phyloP scores from a whole-genome alignment of 1,139 yeast species.

The Candida labiduridarum region DNA sequence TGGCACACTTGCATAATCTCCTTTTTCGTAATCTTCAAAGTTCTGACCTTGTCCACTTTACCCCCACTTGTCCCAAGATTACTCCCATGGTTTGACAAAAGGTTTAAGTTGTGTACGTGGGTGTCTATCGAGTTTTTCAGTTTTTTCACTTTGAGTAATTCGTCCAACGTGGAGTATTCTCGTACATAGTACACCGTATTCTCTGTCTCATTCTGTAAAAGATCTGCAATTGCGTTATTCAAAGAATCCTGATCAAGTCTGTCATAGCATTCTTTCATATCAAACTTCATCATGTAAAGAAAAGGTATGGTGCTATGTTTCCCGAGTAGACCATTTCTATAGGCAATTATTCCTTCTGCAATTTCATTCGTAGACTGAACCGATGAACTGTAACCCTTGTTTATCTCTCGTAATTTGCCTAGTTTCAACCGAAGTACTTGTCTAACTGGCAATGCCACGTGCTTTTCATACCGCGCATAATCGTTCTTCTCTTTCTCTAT shows the following conservation, averaged over 20 bases:
- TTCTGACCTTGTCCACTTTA: conserved; percentile 29
- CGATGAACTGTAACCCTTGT: conserved; percentile 8
- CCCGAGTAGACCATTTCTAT: conserved; percentile 18
- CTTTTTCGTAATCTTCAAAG: conserved; percentile 25
- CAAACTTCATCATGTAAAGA: conserved; percentile 68
- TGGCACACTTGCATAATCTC: conserved; percentile 27
- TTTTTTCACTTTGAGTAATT: conserved; percentile 9
- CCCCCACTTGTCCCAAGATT: background rate
- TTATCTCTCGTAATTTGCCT: conserved; percentile 19
- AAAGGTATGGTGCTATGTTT: conserved; percentile 30
- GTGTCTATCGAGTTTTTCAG: conserved; percentile 12
- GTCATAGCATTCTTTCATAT: conserved; percentile 80
- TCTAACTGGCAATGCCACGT: conserved; percentile 26
- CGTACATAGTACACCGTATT: conserved; percentile 18
- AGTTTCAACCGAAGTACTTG: conserved; percentile 17
- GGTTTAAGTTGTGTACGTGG: conserved; percentile 10
- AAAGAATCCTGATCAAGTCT: conserved; percentile 60
- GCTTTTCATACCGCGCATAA: conserved; percentile 20
- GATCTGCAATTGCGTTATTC: conserved; percentile 28
- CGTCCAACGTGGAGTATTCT: conserved; percentile 13
- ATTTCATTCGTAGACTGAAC: conserved; percentile 33
- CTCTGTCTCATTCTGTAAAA: conserved; percentile 24
- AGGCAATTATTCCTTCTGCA: conserved; percentile 20
- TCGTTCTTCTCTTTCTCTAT: conserved; percentile 17
- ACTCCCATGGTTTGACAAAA: background rate